These are phyloP conservation scores for Taphrina flavorubra DNA, from an alignment of 1,139 yeast genomes.

Conservation along the genomic window DNA sequence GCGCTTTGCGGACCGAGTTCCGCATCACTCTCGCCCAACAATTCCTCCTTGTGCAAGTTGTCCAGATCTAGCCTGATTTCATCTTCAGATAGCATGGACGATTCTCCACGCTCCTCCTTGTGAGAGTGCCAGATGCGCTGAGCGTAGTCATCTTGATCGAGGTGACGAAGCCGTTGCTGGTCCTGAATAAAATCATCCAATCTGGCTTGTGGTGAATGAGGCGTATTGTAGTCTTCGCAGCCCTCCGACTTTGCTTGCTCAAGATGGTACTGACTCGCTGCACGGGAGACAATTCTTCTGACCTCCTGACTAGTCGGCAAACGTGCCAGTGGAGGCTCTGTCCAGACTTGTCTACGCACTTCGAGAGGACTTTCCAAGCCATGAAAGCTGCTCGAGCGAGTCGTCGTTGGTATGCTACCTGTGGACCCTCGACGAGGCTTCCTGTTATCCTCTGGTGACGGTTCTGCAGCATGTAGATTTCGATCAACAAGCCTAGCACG, in stretches of 20 bases:
- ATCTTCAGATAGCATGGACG: conserved; percentile 20
- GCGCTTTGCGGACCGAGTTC: neutral
- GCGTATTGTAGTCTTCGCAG: neutral
- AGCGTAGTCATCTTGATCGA: conserved; percentile 1
- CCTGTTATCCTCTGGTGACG: neutral
- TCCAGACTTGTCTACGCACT: neutral
- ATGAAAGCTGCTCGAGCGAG: neutral
- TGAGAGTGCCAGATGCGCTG: conserved; percentile 22
- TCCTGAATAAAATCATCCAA: neutral
- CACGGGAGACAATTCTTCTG: neutral
- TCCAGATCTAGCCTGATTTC: conserved; percentile 3
- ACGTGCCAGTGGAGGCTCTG: neutral
- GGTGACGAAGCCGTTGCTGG: conserved; percentile 9
- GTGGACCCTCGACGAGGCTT: neutral
- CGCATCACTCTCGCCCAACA: neutral
- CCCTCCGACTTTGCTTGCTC: neutral
- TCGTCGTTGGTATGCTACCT: neutral
- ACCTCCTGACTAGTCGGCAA: conserved; percentile 10
- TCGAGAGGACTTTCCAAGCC: neutral
- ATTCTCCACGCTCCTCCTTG: conserved; percentile 22
- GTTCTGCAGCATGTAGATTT: neutral
- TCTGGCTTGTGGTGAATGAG: neutral
- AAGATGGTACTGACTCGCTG: conserved; percentile 2
- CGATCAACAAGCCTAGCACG: neutral
- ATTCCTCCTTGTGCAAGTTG: conserved; percentile 2